Conservation (phyloP, 2,329 filamentous ascomycete genomes). For the Colletotrichum endophyticum region DNA sequence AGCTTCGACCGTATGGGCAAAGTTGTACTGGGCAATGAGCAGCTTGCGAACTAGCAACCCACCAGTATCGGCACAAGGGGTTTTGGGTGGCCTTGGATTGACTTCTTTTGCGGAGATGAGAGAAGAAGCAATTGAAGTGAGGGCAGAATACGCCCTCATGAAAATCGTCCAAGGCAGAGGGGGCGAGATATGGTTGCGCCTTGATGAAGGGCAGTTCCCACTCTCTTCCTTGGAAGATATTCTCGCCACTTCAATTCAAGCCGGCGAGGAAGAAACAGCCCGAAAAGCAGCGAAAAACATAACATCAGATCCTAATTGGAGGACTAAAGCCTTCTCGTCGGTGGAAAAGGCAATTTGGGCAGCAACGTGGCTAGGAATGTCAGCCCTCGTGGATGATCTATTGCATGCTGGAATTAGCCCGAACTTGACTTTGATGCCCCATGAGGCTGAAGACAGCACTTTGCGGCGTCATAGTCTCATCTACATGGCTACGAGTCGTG, state of each 20-base stretch:
- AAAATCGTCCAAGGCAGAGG: background rate
- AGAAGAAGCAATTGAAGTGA: background rate
- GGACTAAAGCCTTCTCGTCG: background rate
- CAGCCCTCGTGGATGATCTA: background rate
- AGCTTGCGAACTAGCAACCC: background rate
- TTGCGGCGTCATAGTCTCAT: background rate
- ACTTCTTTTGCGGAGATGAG: background rate
- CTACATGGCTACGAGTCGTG: background rate
- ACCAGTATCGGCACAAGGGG: background rate
- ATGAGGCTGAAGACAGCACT: fast-evolving
- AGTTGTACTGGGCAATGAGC: background rate
- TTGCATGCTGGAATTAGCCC: background rate
- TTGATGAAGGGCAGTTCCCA: background rate
- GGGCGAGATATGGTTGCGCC: background rate
- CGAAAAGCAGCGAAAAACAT: fast-evolving
- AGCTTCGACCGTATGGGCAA: background rate
- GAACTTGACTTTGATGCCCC: background rate
- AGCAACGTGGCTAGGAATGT: background rate
- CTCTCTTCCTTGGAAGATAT: background rate
- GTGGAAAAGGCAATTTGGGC: background rate
- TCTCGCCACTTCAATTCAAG: background rate
- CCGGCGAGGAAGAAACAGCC: background rate
- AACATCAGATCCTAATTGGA: background rate
- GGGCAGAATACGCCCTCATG: background rate
- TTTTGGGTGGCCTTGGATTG: background rate